phyloP scores from a whole-genome alignment of 2,329 filamentous ascomycete species.

The Fusarium papillatum region DNA sequence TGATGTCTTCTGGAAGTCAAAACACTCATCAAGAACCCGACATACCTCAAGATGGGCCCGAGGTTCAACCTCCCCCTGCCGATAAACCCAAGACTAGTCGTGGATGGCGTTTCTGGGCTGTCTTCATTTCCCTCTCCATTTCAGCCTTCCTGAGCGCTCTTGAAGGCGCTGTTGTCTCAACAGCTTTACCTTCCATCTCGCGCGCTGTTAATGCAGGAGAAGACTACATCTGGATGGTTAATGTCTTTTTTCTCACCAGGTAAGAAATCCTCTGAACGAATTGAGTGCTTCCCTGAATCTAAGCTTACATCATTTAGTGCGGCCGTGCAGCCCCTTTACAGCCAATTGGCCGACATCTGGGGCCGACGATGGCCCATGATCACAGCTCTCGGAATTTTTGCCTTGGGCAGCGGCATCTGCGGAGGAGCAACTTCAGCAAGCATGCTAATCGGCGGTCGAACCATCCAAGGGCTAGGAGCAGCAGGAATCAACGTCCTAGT shows the following conservation, averaged over 20 bases:
- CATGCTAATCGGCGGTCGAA: background rate
- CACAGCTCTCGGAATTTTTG: background rate
- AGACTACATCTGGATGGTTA: background rate
- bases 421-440: background rate
- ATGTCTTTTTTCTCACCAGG: background rate
- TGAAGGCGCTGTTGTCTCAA: background rate
- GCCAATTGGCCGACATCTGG: background rate
- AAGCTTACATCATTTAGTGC: background rate
- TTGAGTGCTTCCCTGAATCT: too few species aligned
- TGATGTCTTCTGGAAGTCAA: background rate
- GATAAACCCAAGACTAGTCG: background rate
- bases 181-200: background rate
- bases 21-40: background rate
- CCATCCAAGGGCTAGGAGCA: slow-evolving; percentile 62
- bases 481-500: slow-evolving; percentile 51
- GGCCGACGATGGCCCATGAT: background rate
- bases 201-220: background rate
- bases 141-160: background rate
- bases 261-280: background rate
- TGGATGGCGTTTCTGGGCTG: background rate
- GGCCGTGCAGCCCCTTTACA: background rate
- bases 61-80: background rate
- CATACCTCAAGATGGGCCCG: background rate
- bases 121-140: background rate
- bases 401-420: background rate